Evolutionary conservation across 257 asterid species (phyloP), one percentile per base, ranked within the genome.

Genomic region (Penstemon barbatus): DNA sequence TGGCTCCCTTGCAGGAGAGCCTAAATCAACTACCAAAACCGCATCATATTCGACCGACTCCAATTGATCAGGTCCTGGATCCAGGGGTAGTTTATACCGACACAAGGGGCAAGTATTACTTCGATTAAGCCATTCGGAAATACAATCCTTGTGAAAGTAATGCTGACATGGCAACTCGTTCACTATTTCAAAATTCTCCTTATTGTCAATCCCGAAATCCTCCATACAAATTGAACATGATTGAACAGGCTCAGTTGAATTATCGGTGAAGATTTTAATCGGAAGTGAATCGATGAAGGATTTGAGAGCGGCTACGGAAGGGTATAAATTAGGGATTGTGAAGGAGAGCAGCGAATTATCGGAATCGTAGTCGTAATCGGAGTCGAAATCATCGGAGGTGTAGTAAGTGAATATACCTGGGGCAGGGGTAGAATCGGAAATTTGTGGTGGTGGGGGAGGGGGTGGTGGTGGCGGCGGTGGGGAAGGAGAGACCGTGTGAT

Each of bases 211-310:
- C 48, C 37, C 82, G 25, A 83, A 83, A 58, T 79, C 86, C 8
- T 83, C 89, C 78, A 83, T 77, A 78, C 91, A 85, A 69, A 85
- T 85, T 41, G 89, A 58, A 70, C 91, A 85, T 15, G 79, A 69
- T 64, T 41, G 75, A 49, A 65, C 53, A 3, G 75, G 58, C 48
- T 57, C 71, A 25, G 71, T 50, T 37, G 65, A 68, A 53, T 76
- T 62, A 25, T 69, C 69, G 60, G 74, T 7, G n/a, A 85, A 61
- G 6, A 12, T 54, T 68, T 73, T 73, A 40, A 66, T 48, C 40
- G 79, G 84, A 0, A 85, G 84, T 36, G 84, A 78, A 51, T 36
- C 58, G 4, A 82, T 50, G 6, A 78, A 66, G 0, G 86, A 74
- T 71, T 80, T 69, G 44, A 66, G 69, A 58, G 84, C 81, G 36